Base-by-base conservation (phyloP, 2,329 filamentous ascomycete species). In the Ceratocystis cacaofunesta region DNA sequence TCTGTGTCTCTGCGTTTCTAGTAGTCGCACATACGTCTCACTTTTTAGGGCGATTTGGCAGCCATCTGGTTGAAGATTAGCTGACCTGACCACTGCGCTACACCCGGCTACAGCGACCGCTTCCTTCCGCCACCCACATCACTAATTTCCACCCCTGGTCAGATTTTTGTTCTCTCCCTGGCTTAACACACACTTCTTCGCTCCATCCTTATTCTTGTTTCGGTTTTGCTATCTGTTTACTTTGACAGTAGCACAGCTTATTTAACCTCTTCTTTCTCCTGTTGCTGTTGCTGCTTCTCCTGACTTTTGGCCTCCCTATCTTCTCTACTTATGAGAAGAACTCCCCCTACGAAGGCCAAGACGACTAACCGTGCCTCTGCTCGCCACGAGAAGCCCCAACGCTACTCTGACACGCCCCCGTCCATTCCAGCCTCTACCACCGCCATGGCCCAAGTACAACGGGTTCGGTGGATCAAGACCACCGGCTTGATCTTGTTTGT, bases 401-500 rank as follows among this genome's bases (percentile, higher is more conserved):
- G 84, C 71, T 86, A 86, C 76, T 50, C 50, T 41, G 48, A n/a
- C 62, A 76, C 76, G 70, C 74, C 77, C 70, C 75, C 77, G 70
- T 48, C 41, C 75, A 78, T 70, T 72, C 74, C 71, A 76, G 76
- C 71, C 74, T 80, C 57, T 22, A 10, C 61, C 12, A 6, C 57
- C 62, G 50, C 78, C 75, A 83, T 84, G 78, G 81, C 83, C 68
- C 84, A 86, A 76, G 80, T 82, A 72, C 84, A 86, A 77, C 81
- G 80, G 74, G 78, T 82, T 69, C 82, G 85, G 73, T 87, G 83
- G 79, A 74, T 85, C 70, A 86, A 85, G 78, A 85, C 83, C 68
- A 81, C 79, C 71, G 82, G 82, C 69, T 82, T 87, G 69, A 75
- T 85, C 68, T 79, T 84, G 71, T 78, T 80, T 71, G 72, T 87